These are phyloP conservation scores for Hypomontagnella monticulosa DNA, from an alignment of 495 filamentous ascomycete genomes.

Conservation along the genomic window DNA sequence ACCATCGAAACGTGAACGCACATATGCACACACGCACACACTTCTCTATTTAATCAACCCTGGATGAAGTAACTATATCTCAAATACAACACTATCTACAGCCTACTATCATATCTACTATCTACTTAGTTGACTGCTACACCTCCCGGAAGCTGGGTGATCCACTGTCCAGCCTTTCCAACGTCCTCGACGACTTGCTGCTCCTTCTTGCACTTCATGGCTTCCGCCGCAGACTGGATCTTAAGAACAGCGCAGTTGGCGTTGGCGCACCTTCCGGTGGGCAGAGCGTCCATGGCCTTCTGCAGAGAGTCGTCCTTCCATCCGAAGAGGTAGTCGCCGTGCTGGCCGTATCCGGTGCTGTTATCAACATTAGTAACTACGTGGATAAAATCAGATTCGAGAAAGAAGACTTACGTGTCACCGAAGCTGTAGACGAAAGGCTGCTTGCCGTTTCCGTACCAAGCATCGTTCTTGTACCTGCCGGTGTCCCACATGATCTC, in stretches of 20 bases:
- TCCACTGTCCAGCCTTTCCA: slow-evolving; percentile 20
- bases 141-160: slow-evolving; percentile 22
- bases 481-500: slow-evolving; percentile 51
- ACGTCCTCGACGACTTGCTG: slow-evolving; percentile 50
- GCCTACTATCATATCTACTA: too few relatives aligned
- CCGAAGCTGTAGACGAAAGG: slow-evolving; percentile 55
- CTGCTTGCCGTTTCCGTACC: slow-evolving; percentile 51
- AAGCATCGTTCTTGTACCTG: slow-evolving; percentile 40
- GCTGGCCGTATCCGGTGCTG: slow-evolving; percentile 50
- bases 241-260: slow-evolving; percentile 50
- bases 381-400: slow-evolving; percentile 13
- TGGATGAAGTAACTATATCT: too few relatives aligned
- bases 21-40: too few relatives aligned
- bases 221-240: slow-evolving; percentile 44
- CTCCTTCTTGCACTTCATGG: slow-evolving; percentile 47
- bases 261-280: slow-evolving; percentile 43
- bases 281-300: slow-evolving; percentile 51
- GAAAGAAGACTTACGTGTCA: slow-evolving; percentile 40
- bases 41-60: too few relatives aligned
- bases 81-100: too few relatives aligned
- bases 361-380: slow-evolving; percentile 4
- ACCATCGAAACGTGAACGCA: too few relatives aligned
- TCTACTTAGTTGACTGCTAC: neutral
- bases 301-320: slow-evolving; percentile 56
- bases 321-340: slow-evolving; percentile 58